Evolutionary conservation across 495 filamentous ascomycete genomes (phyloP).

Genomic region (Xylaria bambusicola): DNA sequence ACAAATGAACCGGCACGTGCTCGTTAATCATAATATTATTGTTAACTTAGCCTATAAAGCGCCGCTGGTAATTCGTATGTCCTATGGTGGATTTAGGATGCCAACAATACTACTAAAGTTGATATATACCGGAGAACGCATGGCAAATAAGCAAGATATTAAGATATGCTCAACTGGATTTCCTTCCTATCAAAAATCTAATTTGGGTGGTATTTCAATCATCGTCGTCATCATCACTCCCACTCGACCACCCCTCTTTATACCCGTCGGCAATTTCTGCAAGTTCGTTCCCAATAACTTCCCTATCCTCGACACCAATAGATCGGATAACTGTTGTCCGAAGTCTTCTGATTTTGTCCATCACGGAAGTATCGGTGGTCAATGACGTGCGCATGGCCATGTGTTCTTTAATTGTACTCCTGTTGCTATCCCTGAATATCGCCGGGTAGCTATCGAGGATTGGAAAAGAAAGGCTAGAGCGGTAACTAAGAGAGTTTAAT

Average conservation of each 20-base stretch:
- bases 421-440: slow-evolving; percentile 57
- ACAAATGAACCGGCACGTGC: too few relatives aligned
- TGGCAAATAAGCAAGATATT: too few relatives aligned
- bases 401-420: slow-evolving; percentile 37
- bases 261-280: slow-evolving; percentile 85
- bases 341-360: slow-evolving; percentile 65
- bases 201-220: slow-evolving; percentile 31
- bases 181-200: not conserved
- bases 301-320: slow-evolving; percentile 75
- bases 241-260: slow-evolving; percentile 86
- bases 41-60: too few relatives aligned
- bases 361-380: slow-evolving; percentile 72
- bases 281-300: slow-evolving; percentile 79
- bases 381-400: slow-evolving; percentile 65
- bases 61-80: too few relatives aligned
- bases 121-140: too few relatives aligned
- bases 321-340: slow-evolving; percentile 57
- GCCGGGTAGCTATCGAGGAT: slow-evolving; percentile 78
- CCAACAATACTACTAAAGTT: too few relatives aligned
- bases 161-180: not conserved
- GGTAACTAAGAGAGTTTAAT: slow-evolving; percentile 34
- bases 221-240: slow-evolving; percentile 79
- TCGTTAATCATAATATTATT: too few relatives aligned
- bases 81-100: too few relatives aligned
- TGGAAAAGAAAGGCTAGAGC: slow-evolving; percentile 66